Evolutionary conservation across 2,329 filamentous ascomycete genomes (phyloP), one percentile per base, ranked within the genome.

Genomic region (Ramichloridium luteum): DNA sequence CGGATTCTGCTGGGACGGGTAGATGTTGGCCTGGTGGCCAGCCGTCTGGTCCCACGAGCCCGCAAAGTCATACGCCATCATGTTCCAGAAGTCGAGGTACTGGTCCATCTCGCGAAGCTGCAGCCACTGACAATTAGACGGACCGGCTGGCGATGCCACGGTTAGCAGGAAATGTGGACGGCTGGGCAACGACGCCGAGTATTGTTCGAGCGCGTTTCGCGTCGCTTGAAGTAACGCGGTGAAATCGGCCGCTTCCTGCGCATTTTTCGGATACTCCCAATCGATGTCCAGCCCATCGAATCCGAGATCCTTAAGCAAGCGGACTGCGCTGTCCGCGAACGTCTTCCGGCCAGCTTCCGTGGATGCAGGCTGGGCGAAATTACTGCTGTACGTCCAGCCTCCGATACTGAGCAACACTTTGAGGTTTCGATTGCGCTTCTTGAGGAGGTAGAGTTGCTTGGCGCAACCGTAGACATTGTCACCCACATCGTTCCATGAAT

Each of bases 321-420:
- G 67, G 1, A 93, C 78, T 18, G 81, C 77, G 16, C 72, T 74
- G 30, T 68, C 62, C 1, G 80, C 82, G 51, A 93, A 92, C 2
- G 41, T 66, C 37, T 61, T 58, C 9, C 82, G 70, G 5, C 77
- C 73, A 4, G 63, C 59, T 1, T 67, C 62, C 0, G 76, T 77
- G 12, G 72, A 72, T 0, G 72, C 73, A 0, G 84, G 80, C 16
- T 59, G 61, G 1, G 72, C 64, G 57, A 94, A 92, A 60, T 93
- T 90, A 55, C 71, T 57, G 3, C 77, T 81, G 53, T 80, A 83
- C 0, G 74, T 80, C 74, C 77, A 90, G 11, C 84, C 84, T 25
- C 84, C 84, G 37, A 92, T 82, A 32, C 79, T 85, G 4, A 94
- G 70, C 9, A 94, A 67, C 3, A 79, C 67, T 57, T 92, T 92